phyloP scores from a whole-genome alignment of 2,329 filamentous ascomycete species.

The Gyromitra esculenta region DNA sequence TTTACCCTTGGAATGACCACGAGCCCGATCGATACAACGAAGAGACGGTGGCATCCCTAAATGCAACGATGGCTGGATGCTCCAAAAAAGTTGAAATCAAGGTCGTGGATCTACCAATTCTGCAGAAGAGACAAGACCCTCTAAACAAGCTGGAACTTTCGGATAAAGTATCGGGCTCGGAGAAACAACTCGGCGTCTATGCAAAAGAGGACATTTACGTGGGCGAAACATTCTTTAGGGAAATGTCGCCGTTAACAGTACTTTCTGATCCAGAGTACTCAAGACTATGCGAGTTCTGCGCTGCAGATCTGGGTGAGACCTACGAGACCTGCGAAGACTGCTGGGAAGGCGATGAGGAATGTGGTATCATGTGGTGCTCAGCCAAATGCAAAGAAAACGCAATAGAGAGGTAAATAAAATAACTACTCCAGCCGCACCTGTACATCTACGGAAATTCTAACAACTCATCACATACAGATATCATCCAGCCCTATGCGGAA shows the following conservation, averaged over 20 bases:
- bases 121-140: slow-evolving; percentile 61
- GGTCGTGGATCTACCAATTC: slow-evolving; percentile 77
- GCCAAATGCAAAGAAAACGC: slow-evolving; percentile 69
- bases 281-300: slow-evolving; percentile 54
- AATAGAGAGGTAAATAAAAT: slow-evolving; percentile 59
- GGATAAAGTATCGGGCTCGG: slow-evolving; percentile 53
- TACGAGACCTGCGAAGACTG: slow-evolving; percentile 47
- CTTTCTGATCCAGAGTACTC: slow-evolving; percentile 62
- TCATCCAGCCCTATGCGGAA: slow-evolving; percentile 49
- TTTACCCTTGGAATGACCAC: slow-evolving; percentile 75
- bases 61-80: slow-evolving; percentile 72
- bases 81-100: slow-evolving; percentile 85
- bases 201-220: slow-evolving; percentile 81
- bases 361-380: slow-evolving; percentile 68
- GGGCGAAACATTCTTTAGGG: slow-evolving; percentile 78
- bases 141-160: slow-evolving; percentile 46
- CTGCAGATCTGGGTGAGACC: slow-evolving; percentile 34
- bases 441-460: slow-evolving; percentile 13
- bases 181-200: slow-evolving; percentile 87
- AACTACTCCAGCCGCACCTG: background rate
- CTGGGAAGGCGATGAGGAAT: slow-evolving; percentile 50
- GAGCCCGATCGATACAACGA: slow-evolving; percentile 76
- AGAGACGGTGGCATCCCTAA: slow-evolving; percentile 76
- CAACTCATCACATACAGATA: slow-evolving; percentile 28
- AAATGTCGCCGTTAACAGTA: slow-evolving; percentile 81